Evolutionary conservation across 495 filamentous ascomycete species (phyloP).

Genomic region (Pyrenula massariospora): DNA sequence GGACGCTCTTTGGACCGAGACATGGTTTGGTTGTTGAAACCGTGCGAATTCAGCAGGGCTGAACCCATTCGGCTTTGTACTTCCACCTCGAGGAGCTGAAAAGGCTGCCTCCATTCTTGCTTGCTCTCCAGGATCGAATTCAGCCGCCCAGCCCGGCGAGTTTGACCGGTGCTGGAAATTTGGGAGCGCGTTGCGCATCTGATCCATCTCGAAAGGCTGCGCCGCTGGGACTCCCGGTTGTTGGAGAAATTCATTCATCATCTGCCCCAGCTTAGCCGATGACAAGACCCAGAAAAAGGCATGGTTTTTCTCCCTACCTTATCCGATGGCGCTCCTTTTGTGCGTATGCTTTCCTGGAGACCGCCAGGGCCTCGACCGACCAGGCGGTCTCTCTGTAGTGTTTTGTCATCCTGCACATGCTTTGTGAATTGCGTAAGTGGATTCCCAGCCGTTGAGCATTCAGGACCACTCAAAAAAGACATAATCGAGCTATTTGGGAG

Average conservation of each 20-base stretch:
- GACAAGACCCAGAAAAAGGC: conserved; percentile 5
- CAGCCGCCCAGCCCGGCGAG: conserved; percentile 55
- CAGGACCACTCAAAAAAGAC: conserved; percentile 91
- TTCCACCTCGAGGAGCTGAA: conserved; percentile 37
- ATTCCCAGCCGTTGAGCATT: conserved; percentile 94
- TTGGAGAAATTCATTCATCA: conserved; percentile 89
- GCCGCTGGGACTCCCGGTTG: conserved; percentile 38
- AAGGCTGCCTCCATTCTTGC: conserved; percentile 74
- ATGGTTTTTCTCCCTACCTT: no score
- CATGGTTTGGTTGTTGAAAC: conserved; percentile 49
- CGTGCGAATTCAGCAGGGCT: conserved; percentile 74
- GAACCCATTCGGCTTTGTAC: conserved; percentile 48
- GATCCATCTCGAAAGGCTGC: conserved; percentile 58
- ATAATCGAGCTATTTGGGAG: conserved; percentile 31
- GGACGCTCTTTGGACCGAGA: conserved; percentile 44
- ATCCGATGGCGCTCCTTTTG: conserved; percentile 44
- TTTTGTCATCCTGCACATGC: conserved; percentile 88
- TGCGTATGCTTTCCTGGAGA: conserved; percentile 55
- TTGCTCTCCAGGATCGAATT: conserved; percentile 58
- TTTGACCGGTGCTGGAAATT: conserved; percentile 44
- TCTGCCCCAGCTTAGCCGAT: conserved; percentile 33
- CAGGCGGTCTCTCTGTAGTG: conserved; percentile 78
- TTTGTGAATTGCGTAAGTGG: conserved; percentile 95
- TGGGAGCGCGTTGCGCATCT: conserved; percentile 54
- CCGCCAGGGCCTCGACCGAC: conserved; percentile 55